Percentiles rank a stretch among this genome's conserved stretches.
Evolutionary conservation across 345 rosid species (phyloP).

Genomic region (Euphorbia pulcherrima): DNA sequence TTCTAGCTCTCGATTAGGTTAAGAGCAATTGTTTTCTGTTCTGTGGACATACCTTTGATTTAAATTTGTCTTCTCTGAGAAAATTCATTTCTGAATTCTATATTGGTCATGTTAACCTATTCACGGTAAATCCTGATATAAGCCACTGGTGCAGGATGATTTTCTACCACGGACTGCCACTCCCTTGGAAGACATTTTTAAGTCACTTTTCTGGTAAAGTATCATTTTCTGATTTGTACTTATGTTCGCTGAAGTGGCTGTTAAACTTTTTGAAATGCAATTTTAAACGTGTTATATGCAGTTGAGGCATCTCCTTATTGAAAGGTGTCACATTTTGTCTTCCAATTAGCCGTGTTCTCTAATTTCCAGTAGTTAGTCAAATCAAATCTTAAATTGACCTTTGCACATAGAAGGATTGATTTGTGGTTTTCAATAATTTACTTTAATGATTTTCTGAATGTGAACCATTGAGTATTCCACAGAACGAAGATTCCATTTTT

Average conservation of each 20-base stretch:
- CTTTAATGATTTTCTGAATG: neutral
- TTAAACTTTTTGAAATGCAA: neutral
- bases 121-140: neutral
- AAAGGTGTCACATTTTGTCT: neutral
- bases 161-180: conserved; percentile 93
- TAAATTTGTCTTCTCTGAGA: neutral
- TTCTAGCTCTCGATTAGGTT: neutral
- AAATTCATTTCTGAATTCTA: neutral
- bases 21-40: neutral
- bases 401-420: neutral
- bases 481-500: neutral
- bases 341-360: neutral
- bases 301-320: neutral
- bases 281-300: conserved; percentile 1
- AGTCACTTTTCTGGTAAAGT: conserved; percentile 92
- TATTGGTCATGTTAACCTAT: neutral
- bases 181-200: conserved; percentile 95
- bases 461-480: neutral
- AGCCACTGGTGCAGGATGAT: conserved; percentile 65
- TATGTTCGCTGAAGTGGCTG: neutral
- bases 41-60: neutral
- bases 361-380: neutral
- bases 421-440: neutral
- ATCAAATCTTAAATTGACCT: neutral
- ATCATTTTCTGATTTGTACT: neutral